Evolutionary conservation across 495 filamentous ascomycete species (phyloP).

Genomic region (Podospora appendiculata): DNA sequence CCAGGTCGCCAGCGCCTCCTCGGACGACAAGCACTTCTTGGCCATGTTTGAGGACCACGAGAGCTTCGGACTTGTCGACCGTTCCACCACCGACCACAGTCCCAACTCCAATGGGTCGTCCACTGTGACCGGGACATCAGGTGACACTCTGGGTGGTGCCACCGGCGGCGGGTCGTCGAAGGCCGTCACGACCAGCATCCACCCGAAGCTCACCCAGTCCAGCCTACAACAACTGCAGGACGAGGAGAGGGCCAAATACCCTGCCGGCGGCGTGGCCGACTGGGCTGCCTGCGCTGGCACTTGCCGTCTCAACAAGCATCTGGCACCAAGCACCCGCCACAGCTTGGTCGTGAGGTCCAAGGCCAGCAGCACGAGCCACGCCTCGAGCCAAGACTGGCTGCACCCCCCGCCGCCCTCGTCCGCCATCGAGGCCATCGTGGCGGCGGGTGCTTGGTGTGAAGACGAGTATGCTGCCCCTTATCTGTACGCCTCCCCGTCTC

Average conservation of each 20-base stretch:
- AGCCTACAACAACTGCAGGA: not conserved
- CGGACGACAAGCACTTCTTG: not conserved
- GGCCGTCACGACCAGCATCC: not conserved
- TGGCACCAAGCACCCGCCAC: not conserved
- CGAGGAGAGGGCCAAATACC: not conserved
- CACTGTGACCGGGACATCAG: conserved; percentile 6
- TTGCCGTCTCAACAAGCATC: not conserved
- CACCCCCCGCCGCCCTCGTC: not conserved
- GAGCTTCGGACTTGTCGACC: not conserved
- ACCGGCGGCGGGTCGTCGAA: too few relatives aligned
- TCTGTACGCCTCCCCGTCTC: not conserved
- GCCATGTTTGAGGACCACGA: not conserved
- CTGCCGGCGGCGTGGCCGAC: not conserved
- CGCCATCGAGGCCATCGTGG: not conserved
- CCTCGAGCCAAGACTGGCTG: not conserved
- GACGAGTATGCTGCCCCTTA: not conserved
- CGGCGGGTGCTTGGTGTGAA: conserved; percentile 7
- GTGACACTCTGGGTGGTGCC: conserved; percentile 1
- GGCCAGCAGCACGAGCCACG: not conserved
- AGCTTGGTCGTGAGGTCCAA: not conserved
- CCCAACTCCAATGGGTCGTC: conserved; percentile 3
- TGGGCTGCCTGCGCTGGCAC: conserved; percentile 8
- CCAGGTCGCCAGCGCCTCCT: conserved; percentile 6
- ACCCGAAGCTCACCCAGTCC: not conserved
- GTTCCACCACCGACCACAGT: not conserved